Evolutionary conservation across 2,329 filamentous ascomycete species (phyloP).

Genomic region (Fusarium palustre): DNA sequence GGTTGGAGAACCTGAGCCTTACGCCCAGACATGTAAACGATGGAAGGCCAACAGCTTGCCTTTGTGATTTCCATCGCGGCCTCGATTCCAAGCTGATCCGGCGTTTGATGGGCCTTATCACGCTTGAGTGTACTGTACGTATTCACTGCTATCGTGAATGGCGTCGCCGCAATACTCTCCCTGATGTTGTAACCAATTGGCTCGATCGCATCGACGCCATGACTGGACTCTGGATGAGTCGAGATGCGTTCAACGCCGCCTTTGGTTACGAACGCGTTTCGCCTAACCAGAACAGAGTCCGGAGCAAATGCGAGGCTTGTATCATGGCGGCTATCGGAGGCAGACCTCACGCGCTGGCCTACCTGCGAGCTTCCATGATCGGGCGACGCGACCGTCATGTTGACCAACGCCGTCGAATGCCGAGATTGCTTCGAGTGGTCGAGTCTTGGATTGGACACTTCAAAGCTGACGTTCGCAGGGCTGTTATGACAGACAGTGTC

Average conservation of each 20-base stretch:
- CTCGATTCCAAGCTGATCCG: slow-evolving; percentile 60
- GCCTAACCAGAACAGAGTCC: slow-evolving; percentile 44
- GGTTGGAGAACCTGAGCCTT: slow-evolving; percentile 35
- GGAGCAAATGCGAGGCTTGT: slow-evolving; percentile 63
- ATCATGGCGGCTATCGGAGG: slow-evolving; percentile 63
- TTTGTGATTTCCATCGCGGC: slow-evolving; percentile 56
- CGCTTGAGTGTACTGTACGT: slow-evolving; percentile 55
- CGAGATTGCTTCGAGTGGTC: slow-evolving; percentile 56
- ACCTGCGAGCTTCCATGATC: slow-evolving; percentile 59
- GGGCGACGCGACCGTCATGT: slow-evolving; percentile 50
- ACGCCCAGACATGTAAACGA: slow-evolving; percentile 28
- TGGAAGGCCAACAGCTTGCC: slow-evolving; percentile 47
- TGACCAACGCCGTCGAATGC: slow-evolving; percentile 36
- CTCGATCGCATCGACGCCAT: slow-evolving; percentile 45
- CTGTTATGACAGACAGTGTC: slow-evolving; percentile 23
- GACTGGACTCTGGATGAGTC: slow-evolving; percentile 55
- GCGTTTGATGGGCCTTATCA: slow-evolving; percentile 57
- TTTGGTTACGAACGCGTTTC: slow-evolving; percentile 50
- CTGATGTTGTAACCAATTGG: slow-evolving; percentile 38
- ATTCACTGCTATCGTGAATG: slow-evolving; percentile 47
- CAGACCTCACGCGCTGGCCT: slow-evolving; percentile 55
- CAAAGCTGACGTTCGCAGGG: slow-evolving; percentile 15
- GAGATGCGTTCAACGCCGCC: slow-evolving; percentile 50
- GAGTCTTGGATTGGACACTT: slow-evolving; percentile 59
- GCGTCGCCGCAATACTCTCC: slow-evolving; percentile 23